These are phyloP conservation scores for Opeltia flavorubescens DNA, from an alignment of 495 filamentous ascomycete genomes.

Conservation along the genomic window DNA sequence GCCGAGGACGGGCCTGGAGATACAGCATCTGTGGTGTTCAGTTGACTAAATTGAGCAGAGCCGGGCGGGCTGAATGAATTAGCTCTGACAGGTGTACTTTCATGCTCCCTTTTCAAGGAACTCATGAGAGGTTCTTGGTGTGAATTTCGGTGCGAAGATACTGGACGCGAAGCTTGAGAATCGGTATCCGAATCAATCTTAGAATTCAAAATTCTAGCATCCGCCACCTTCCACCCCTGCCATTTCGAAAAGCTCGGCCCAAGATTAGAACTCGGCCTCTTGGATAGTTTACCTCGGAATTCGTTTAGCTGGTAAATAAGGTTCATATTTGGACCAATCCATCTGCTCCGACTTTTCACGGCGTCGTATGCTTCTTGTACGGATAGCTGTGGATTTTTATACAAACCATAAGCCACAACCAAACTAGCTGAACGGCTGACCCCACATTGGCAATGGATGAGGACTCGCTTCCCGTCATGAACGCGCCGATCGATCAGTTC, in stretches of 20 bases:
- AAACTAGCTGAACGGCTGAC: constrained; percentile 93
- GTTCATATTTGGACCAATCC: constrained; percentile 98
- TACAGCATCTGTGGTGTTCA: constrained; percentile 8
- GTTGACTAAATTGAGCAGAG: constrained; percentile 8
- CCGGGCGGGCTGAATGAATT: constrained; percentile 19
- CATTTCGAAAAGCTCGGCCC: constrained; percentile 25
- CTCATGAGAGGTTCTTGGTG: constrained; percentile 8
- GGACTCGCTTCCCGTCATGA: constrained; percentile 66
- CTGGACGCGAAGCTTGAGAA: constrained; percentile 11
- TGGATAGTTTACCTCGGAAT: constrained; percentile 57
- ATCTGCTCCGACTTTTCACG: constrained; percentile 78
- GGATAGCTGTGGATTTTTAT: constrained; percentile 70
- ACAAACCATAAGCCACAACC: constrained; percentile 91
- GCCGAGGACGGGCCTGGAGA: constrained; percentile 45
- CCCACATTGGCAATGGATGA: constrained; percentile 91
- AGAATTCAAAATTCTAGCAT: constrained; percentile 13
- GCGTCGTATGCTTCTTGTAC: constrained; percentile 89
- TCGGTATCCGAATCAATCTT: background rate
- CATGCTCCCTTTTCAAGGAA: constrained; percentile 25
- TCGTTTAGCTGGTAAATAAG: constrained; percentile 95
- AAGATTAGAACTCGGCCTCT: constrained; percentile 27
- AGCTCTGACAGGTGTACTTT: constrained; percentile 27
- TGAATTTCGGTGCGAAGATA: constrained; percentile 10
- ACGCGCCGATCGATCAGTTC: constrained; percentile 72
- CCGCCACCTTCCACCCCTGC: constrained; percentile 30